Base-by-base conservation (phyloP, 495 filamentous ascomycete species). In the Mytilinidion resinicola region DNA sequence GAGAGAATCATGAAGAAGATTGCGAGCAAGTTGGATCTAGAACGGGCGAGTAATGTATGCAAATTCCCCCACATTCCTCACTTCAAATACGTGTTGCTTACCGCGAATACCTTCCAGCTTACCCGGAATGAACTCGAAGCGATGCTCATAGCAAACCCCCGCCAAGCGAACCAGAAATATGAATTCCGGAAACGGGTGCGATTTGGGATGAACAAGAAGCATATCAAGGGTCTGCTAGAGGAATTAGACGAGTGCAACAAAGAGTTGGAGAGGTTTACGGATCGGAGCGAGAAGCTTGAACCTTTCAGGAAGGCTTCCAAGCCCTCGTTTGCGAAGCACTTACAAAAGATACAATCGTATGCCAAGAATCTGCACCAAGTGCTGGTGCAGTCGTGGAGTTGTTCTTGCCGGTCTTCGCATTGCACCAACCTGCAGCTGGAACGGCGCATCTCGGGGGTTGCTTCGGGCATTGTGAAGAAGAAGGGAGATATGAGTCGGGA, bases 231-330 rank as follows among this genome's bases (percentile, higher is more conserved):
- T 5, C 48, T 67, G 7, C 43, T 67, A 14, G 60, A 61, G 34
- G 56, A 67, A 43, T 50, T 67, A 19, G 60, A 60, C 48, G 60
- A 63, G 21, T 67, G 61, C 53, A 63, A 63, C 49, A 67, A 67
- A 51, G 60, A 67, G 35, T 37, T 67, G 34, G 64, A 67, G 39
- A 61, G 64, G 21, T 67, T 63, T 17, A 58, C 64, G 1, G 64
- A 63, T 38, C 44, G 53, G n/a, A 61, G 57, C 34, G 64, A 67
- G 44, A 67, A 61, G 60, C 42, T 67, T 20, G 64, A 67, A 41
- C 60, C 56, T 1, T 42, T 39, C 19, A 48, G 63, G 20, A 66
- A 60, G 48, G 46, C 56, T 14, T 41, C 44, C 5, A 66, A 62
- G 34, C 63, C 60, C 9, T 67, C 60, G 3, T 63, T 67, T 41